phyloP scores from a whole-genome alignment of 306 rosid genomes.

The Hippophae tibetana region DNA sequence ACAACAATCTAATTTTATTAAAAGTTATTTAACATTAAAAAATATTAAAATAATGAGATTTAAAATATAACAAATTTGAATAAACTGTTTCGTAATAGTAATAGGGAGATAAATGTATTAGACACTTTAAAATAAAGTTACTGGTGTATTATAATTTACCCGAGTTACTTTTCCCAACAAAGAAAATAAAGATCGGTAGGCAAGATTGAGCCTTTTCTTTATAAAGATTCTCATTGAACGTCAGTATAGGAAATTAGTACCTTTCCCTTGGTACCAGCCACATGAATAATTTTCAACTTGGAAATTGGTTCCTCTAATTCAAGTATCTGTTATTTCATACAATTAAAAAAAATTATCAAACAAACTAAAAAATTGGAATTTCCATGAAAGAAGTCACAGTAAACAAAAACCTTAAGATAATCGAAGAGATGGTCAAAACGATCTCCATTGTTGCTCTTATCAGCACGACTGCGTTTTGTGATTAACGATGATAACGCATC shows the following conservation, averaged over 20 bases:
- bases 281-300: slow-evolving; percentile 63
- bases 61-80: neutral
- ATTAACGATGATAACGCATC: slow-evolving; percentile 75
- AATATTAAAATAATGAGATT: neutral
- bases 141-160: too few relatives aligned
- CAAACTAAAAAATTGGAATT: too few relatives aligned
- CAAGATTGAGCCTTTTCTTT: neutral
- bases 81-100: too few relatives aligned
- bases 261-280: slow-evolving; percentile 89
- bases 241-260: slow-evolving; percentile 21
- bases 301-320: slow-evolving; percentile 45
- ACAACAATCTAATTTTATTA: too few relatives aligned
- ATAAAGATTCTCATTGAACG: slow-evolving; percentile 12
- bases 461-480: slow-evolving; percentile 73
- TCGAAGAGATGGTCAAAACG: slow-evolving; percentile 51
- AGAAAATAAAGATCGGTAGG: too few relatives aligned
- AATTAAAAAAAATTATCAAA: too few relatives aligned
- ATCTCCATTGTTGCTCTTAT: slow-evolving; percentile 60
- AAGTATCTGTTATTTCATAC: slow-evolving; percentile 35
- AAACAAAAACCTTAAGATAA: slow-evolving; percentile 48
- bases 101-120: too few relatives aligned
- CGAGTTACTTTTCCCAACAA: too few relatives aligned
- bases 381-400: neutral
- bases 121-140: too few relatives aligned
- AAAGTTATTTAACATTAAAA: too few relatives aligned